Base-by-base conservation (phyloP, 441 rosid genomes). In the Monsonia emarginata region DNA sequence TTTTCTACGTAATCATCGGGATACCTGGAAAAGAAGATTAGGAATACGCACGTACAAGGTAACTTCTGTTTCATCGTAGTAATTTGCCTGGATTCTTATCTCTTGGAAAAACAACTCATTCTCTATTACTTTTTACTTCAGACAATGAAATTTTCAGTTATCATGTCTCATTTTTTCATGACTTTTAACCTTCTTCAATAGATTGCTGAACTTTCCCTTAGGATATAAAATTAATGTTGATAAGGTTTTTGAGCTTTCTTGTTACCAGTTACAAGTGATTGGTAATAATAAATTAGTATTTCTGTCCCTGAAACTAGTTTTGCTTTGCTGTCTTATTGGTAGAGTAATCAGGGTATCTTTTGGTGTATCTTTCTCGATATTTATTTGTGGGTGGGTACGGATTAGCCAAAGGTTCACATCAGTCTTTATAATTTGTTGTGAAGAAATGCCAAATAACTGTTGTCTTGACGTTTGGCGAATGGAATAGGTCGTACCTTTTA, bases 11-110 rank as follows among this genome's bases (percentile, higher is more conserved):
- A 94, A 85, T 79, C 88, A 88, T 65, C 85, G 87, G 63, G 96
- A 89, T 80, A 89, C 99, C 24, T 76, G 93, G 90, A 94, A 83
- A 80, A 91, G 97, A 79, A 86, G 94, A 78, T 81, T 94, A 73
- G 83, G 84, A 68, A 87, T 94, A 54, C 94, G 97, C 59, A 94
- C 96, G 30, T 94, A 94, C 79, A 94, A 94, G 97, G 99, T 88
- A 82, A 67, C 61, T 30, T 74, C 71, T 80, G 28, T 26, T 52
- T 26, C 22, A 52, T 28, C 40, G 26, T 36, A 27, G 19, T 38
- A 69, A 65, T 8, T 58, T 65, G 40, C n/a, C n/a, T n/a, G n/a
- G 63, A 16, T 24, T 38, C 13, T 50, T 24, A 63, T 24, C 28
- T 50, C 21, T 21, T 42, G 38, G 18, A 31, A 54, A 34, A 31